These are phyloP conservation scores for Podospora pseudopauciseta DNA, from an alignment of 495 filamentous ascomycete species.

Conservation along the genomic window DNA sequence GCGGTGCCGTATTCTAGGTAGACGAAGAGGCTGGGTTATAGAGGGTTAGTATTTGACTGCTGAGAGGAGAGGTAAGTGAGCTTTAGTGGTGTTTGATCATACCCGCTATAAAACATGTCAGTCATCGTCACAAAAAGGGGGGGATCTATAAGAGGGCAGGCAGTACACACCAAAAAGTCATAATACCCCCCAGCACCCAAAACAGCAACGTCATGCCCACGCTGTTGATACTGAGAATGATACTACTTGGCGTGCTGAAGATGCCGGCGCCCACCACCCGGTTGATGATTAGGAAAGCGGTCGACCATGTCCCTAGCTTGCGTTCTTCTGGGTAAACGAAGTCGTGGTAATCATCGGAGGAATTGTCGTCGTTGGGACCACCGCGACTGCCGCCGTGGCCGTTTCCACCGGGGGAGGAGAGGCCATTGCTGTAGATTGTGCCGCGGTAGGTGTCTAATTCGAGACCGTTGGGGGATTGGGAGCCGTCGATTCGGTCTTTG, in stretches of 20 bases:
- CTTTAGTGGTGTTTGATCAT: slow-evolving; percentile 5
- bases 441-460: slow-evolving; percentile 25
- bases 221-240: slow-evolving; percentile 29
- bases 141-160: neutral
- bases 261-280: slow-evolving; percentile 33
- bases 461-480: slow-evolving; percentile 9
- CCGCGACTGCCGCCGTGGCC: slow-evolving; percentile 6
- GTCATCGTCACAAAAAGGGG: neutral
- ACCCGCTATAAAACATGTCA: slow-evolving; percentile 23
- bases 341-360: slow-evolving; percentile 32
- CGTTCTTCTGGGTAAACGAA: slow-evolving; percentile 40
- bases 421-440: slow-evolving; percentile 23
- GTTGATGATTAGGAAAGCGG: slow-evolving; percentile 36
- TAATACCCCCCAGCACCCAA: slow-evolving; percentile 33
- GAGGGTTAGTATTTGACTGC: slow-evolving; percentile 7
- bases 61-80: neutral
- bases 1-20: slow-evolving; percentile 38
- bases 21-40: slow-evolving; percentile 27
- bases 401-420: slow-evolving; percentile 1
- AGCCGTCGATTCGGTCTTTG: slow-evolving; percentile 20
- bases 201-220: slow-evolving; percentile 33
- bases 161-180: slow-evolving; percentile 31
- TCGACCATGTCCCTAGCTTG: slow-evolving; percentile 36
- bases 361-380: slow-evolving; percentile 16
- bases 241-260: slow-evolving; percentile 28